Percentiles rank a stretch among this genome's conserved stretches.
Conservation (phyloP, 1,284 basidiomycete species). For the Puccinia novopanici region DNA sequence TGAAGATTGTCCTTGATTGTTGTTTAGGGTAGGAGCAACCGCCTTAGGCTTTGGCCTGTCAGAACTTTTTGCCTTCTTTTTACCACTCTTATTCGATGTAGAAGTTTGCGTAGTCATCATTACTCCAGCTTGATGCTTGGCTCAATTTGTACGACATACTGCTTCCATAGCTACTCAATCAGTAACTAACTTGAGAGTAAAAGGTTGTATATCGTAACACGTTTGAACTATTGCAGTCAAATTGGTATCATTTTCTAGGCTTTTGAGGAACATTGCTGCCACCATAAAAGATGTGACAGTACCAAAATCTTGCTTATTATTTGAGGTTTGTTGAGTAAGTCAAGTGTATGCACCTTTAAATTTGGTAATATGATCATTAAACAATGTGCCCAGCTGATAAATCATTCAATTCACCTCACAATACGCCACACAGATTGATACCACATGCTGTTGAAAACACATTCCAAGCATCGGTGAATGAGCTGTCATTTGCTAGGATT, state of each 20-base stretch:
- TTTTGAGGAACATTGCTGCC: conserved; percentile 3
- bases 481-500: not conserved
- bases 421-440: not conserved
- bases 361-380: not conserved
- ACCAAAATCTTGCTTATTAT: not conserved
- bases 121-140: not conserved
- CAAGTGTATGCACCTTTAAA: not conserved
- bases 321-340: not conserved
- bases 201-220: not conserved
- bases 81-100: not conserved
- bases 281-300: not conserved
- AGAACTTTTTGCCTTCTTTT: not conserved
- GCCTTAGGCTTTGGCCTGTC: not conserved
- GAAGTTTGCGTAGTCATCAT: not conserved
- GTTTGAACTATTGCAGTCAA: no score
- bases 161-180: not conserved
- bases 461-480: not conserved
- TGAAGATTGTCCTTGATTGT: not conserved
- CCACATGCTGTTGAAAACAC: not conserved
- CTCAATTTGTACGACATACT: not conserved
- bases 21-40: not conserved
- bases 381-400: not conserved
- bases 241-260: no score
- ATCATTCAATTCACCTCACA: not conserved
- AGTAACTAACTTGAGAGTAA: not conserved